These are phyloP conservation scores for Termitomyces sp. DNA, from an alignment of 1,284 basidiomycete species.

Conservation along the genomic window DNA sequence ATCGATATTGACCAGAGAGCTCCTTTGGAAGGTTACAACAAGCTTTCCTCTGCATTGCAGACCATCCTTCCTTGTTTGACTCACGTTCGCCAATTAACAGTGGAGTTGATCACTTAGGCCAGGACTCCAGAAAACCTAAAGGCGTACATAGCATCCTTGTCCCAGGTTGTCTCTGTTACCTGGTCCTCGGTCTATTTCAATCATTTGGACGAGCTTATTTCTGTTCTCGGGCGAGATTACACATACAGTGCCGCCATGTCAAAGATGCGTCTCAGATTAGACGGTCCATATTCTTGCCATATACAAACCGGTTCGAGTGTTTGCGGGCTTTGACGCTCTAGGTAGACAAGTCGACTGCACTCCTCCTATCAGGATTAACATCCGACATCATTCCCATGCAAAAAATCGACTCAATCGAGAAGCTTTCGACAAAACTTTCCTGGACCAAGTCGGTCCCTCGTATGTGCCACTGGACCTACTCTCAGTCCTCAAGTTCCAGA, in stretches of 20 bases:
- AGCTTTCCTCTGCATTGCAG: neutral
- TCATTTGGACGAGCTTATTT: no score
- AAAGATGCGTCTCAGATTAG: neutral
- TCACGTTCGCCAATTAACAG: neutral
- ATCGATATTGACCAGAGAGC: no score
- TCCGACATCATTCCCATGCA: no score
- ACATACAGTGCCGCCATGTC: neutral
- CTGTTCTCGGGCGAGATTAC: no score
- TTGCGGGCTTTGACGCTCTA: no score
- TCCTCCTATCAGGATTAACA: no score
- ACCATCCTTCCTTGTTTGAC: neutral
- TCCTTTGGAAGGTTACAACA: neutral
- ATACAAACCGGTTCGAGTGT: neutral
- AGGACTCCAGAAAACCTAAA: no score
- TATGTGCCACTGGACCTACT: neutral
- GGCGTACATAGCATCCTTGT: no score
- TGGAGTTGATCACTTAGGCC: neutral
- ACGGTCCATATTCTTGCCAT: neutral
- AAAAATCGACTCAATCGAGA: neutral
- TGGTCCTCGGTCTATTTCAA: no score
- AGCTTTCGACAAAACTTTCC: neutral
- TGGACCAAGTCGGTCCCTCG: neutral
- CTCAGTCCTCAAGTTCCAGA: no score
- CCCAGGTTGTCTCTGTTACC: no score
- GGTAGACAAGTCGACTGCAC: no score